Base-by-base conservation (phyloP, 257 asterid genomes). In the Craterostigma plantagineum region DNA sequence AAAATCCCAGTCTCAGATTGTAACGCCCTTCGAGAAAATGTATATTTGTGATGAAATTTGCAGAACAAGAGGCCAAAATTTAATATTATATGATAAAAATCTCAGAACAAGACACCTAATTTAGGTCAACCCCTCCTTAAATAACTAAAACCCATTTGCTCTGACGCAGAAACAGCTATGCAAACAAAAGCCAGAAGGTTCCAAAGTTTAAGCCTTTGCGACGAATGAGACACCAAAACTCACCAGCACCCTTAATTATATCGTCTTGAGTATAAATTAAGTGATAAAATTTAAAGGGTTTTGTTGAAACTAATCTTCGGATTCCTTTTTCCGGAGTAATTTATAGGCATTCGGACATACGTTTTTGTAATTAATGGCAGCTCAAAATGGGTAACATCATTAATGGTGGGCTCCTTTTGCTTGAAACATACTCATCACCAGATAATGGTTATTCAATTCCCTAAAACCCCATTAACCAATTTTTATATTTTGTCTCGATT, bases 121-220 rank as follows among this genome's bases (percentile, higher is more conserved):
- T 69, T 69, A 63, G 85, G 96, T 80, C 92, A 84, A 79, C 93
- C 70, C 63, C 69, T 53, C 77, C 68, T 43, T 17, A 49, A 52
- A 37, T 16, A 12, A 64, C 61, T 65, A 34, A 59, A 51, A 53
- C 42, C 70, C 68, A 57, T 53, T 54, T 50, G 66, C 50, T 65
- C 86, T 58, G 77, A 66, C 79, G 60, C 62, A 35, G n/a, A n/a
- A 58, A 43, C 61, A 45, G 56, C 72, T 66, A 55, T 42, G 51
- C 50, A 50, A 38, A 51, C 45, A 60, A 63, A 69, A 50, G 51
- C 68, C 65, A 55, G 65, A 79, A 73, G 85, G 76, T 73, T 71
- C 93, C 87, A 76, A 73, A 63, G 49, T 51, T 50, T 56, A 62
- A 52, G 71, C 60, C 76, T 57, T 55, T 66, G 61, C 48, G 54